phyloP scores from a whole-genome alignment of 2,329 filamentous ascomycete genomes.

The Elsinoe batatas region DNA sequence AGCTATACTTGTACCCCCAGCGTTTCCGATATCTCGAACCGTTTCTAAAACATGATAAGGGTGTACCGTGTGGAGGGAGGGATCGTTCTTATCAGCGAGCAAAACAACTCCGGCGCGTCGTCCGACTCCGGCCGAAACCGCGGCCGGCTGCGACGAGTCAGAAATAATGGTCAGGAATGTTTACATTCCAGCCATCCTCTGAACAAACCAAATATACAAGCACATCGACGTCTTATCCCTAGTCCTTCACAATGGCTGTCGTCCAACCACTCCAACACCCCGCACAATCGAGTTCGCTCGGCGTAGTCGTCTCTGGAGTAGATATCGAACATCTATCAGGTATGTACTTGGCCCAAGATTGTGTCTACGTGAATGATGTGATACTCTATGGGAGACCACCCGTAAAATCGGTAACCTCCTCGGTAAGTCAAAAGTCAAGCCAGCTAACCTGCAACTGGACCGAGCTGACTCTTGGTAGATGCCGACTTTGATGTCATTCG shows the following conservation, averaged over 20 bases:
- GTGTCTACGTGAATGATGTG: not conserved
- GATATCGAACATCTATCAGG: slow-evolving; percentile 22
- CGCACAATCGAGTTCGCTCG: slow-evolving; percentile 18
- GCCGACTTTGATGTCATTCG: slow-evolving; percentile 55
- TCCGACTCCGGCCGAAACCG: not conserved
- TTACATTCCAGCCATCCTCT: not conserved
- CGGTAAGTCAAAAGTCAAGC: slow-evolving; percentile 13
- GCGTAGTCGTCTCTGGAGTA: slow-evolving; percentile 22
- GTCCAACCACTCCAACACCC: not conserved
- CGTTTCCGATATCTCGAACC: not conserved
- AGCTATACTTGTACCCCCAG: not conserved
- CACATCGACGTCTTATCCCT: not conserved
- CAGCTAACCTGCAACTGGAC: not conserved
- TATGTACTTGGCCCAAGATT: not conserved
- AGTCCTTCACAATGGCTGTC: not conserved
- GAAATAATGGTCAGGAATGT: not conserved
- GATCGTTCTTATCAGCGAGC: not conserved
- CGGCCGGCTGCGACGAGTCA: not conserved
- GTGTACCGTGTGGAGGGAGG: not conserved
- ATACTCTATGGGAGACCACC: slow-evolving; percentile 10
- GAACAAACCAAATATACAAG: not conserved
- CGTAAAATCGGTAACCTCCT: slow-evolving; percentile 48
- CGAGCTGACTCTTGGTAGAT: slow-evolving; percentile 32
- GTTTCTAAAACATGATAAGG: not conserved
- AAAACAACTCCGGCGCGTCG: not conserved